phyloP scores from a whole-genome alignment of 177 flowering plant species.

The Vitis hybrid region DNA sequence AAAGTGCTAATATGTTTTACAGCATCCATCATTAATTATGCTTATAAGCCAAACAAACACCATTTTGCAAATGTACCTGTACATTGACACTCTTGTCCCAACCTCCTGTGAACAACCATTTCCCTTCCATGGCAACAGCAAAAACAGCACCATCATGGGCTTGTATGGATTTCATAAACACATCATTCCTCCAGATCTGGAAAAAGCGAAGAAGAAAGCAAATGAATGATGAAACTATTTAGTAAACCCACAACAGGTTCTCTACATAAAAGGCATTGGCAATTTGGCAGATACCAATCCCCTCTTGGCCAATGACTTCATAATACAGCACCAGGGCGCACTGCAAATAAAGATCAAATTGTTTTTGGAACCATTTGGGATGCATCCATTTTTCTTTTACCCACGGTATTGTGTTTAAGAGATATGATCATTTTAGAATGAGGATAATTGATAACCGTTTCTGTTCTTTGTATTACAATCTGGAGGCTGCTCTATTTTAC shows the following conservation, averaged over 20 bases:
- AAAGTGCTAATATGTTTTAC: background rate
- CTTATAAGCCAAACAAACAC: background rate
- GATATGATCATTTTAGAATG: no score
- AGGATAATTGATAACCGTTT: no score
- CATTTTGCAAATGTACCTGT: conserved; percentile 44
- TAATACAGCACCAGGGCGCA: no score
- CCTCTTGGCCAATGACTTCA: no score
- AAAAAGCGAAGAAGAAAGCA: conserved; percentile 7
- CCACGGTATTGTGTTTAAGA: no score
- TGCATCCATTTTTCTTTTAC: no score
- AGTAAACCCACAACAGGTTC: background rate
- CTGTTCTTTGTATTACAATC: no score
- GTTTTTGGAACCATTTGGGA: no score
- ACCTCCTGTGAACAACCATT: conserved; percentile 77
- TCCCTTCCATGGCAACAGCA: conserved; percentile 50
- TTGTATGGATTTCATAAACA: conserved; percentile 39
- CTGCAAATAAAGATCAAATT: no score
- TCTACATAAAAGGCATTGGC: background rate
- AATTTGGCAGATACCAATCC: background rate
- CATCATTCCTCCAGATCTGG: conserved; percentile 80
- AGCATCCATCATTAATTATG: background rate
- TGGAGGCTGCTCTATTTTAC: no score
- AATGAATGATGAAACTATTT: background rate
- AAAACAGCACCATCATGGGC: conserved; percentile 58
- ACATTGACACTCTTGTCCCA: conserved; percentile 68